phyloP scores from a whole-genome alignment of 169 alveolate species.

The Cryptosporidium tyzzeri region DNA sequence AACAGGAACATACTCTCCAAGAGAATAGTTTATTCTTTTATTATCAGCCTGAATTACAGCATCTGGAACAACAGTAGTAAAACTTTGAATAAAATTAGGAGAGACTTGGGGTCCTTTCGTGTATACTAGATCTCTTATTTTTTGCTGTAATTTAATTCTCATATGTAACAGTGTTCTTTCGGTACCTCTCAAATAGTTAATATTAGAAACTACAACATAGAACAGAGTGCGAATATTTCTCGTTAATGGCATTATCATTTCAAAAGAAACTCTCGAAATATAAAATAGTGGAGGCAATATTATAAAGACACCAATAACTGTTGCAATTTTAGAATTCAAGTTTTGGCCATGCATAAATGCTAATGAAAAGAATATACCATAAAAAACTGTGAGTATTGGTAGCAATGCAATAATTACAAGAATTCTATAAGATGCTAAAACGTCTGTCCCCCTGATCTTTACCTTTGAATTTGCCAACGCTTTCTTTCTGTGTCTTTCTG shows the following conservation, averaged over 20 bases:
- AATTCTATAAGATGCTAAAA: conserved; percentile 90
- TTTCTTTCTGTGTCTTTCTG: conserved; percentile 88
- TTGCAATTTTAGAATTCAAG: conserved; percentile 17
- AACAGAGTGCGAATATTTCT: conserved; percentile 83
- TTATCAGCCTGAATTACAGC: conserved; percentile 73
- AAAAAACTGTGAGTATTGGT: conserved; percentile 86
- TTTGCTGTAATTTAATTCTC: conserved; percentile 86
- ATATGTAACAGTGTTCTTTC: conserved; percentile 88
- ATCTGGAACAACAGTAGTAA: conserved; percentile 83
- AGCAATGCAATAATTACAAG: conserved; percentile 87
- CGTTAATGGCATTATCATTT: conserved; percentile 77
- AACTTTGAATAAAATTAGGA: conserved; percentile 83
- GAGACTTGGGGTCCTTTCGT: conserved; percentile 87
- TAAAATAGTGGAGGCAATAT: conserved; percentile 58
- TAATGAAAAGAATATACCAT: conserved; percentile 86
- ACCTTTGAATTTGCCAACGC: conserved; percentile 86
- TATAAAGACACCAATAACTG: neutral
- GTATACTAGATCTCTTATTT: conserved; percentile 80
- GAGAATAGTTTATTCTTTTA: conserved; percentile 58
- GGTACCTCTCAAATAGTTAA: conserved; percentile 89
- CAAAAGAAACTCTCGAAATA: conserved; percentile 65
- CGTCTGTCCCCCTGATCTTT: conserved; percentile 89
- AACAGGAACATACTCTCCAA: conserved; percentile 77
- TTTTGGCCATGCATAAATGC: conserved; percentile 38
- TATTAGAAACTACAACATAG: conserved; percentile 83